Conservation (phyloP, 73 alveolate species). For the Paramecium sonneborni region DNA sequence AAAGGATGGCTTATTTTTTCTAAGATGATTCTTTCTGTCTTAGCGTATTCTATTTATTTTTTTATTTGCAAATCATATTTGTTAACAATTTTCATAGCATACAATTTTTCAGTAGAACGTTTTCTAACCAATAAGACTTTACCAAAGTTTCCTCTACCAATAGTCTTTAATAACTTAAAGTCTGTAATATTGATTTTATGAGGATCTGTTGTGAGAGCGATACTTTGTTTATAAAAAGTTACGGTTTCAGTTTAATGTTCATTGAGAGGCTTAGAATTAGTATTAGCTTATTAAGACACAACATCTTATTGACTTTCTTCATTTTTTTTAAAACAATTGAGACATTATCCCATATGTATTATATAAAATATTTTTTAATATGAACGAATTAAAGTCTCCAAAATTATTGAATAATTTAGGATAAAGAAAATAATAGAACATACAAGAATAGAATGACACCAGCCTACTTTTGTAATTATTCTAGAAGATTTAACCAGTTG, state of each 20-base stretch:
- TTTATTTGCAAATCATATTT: constrained; percentile 66
- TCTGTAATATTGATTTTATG: constrained; percentile 72
- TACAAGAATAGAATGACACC: not conserved
- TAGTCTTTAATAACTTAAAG: constrained; percentile 65
- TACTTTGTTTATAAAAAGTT: not conserved
- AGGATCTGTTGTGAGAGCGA: not conserved
- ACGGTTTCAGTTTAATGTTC: constrained; percentile 32
- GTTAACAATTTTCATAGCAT: constrained; percentile 93
- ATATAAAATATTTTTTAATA: not conserved
- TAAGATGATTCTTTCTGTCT: constrained; percentile 81
- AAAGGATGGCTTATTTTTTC: constrained; percentile 88
- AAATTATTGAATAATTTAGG: not conserved
- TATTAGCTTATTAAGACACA: not conserved
- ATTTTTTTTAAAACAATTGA: constrained; percentile 35
- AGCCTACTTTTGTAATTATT: not conserved
- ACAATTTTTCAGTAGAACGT: constrained; percentile 30
- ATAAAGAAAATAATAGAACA: not conserved
- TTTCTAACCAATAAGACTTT: constrained; percentile 50
- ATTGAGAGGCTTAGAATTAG: not conserved
- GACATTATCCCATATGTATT: constrained; percentile 49
- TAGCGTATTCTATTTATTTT: constrained; percentile 64
- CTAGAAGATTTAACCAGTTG: not conserved
- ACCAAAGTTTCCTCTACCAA: constrained; percentile 61
- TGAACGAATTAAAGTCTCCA: constrained; percentile 13
- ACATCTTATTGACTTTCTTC: not conserved